phyloP scores from a whole-genome alignment of 345 rosid species.

The Kernera saxatilis region DNA sequence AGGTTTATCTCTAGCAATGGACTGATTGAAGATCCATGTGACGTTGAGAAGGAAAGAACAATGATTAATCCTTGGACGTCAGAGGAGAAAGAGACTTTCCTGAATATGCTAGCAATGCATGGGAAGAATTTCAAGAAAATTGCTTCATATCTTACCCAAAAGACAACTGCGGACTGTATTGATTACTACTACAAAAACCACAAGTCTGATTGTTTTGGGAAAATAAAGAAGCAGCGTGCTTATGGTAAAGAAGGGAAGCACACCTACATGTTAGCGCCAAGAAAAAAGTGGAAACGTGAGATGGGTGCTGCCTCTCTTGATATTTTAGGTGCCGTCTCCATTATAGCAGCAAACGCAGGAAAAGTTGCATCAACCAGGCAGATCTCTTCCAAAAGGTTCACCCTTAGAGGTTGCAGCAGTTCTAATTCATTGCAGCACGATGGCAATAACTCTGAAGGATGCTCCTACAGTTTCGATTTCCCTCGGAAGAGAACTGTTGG shows the following conservation, averaged over 20 bases:
- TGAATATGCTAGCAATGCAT: slow-evolving; percentile 57
- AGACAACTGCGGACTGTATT: slow-evolving; percentile 93
- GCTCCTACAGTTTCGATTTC: slow-evolving; percentile 43
- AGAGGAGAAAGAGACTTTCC: slow-evolving; percentile 74
- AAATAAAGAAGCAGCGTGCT: slow-evolving; percentile 62
- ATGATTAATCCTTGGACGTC: slow-evolving; percentile 85
- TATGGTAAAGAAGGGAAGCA: slow-evolving; percentile 53
- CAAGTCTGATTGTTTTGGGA: slow-evolving; percentile 87
- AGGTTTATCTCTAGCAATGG: slow-evolving; percentile 75
- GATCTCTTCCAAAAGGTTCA: slow-evolving; percentile 38
- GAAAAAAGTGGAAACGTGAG: slow-evolving; percentile 67
- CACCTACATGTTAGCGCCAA: slow-evolving; percentile 52
- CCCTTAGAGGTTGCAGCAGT: slow-evolving; percentile 38
- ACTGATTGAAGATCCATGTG: slow-evolving; percentile 86
- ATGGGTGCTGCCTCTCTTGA: slow-evolving; percentile 69
- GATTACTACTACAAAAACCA: slow-evolving; percentile 97
- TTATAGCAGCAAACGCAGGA: slow-evolving; percentile 66
- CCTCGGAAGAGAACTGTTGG: slow-evolving; percentile 69
- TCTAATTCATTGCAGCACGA: slow-evolving; percentile 38
- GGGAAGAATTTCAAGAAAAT: slow-evolving; percentile 89
- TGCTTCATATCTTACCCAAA: slow-evolving; percentile 79
- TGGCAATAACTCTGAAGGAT: slow-evolving; percentile 44
- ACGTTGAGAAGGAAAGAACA: slow-evolving; percentile 77
- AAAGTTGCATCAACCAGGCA: slow-evolving; percentile 33
- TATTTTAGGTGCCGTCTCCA: slow-evolving; percentile 71